Evolutionary conservation across 257 asterid genomes (phyloP), one percentile per base, ranked within the genome.

Genomic region (Mitragyna speciosa): DNA sequence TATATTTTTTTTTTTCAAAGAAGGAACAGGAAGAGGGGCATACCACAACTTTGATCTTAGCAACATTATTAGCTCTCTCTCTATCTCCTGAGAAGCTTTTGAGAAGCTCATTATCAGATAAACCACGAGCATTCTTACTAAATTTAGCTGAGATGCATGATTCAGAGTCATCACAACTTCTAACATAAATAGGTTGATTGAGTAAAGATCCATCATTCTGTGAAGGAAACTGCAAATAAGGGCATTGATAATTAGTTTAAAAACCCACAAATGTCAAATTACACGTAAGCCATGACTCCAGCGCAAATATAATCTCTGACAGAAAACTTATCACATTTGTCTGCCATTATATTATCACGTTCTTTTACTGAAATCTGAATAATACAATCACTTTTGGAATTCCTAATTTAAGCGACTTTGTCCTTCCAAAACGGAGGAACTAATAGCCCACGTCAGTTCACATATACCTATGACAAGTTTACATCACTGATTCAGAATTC

Each of bases 11-110:
- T 30, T 68, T 45, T 81, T 59, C 41, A 26, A 56, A 70, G 19
- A 59, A 45, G 70, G 56, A 63, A 51, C 12, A 76, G 20, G 61
- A 61, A 69, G 24, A 73, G 30, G 12, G 64, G 49, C 83, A 61
- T 77, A 85, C 89, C 86, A 85, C 89, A 70, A 85, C 89, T 85
- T 80, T 85, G 71, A 85, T 85, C 80, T 83, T 85, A 17, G 89
- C 86, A 51, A 83, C 86, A 45, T 73, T 83, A 68, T 72, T 64
- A 77, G 85, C 73, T 76, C 68, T 83, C 48, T 85, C 89, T 58
- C 72, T 83, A 65, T 82, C 86, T 39, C 64, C 66, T 0, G 86
- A 69, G 70, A 79, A 72, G 78, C 84, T 77, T 61, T 82, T 85
- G 41, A 52, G 73, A 79, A 79, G 75, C 47, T 76, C 67, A 54